These are phyloP conservation scores for Metschnikowia henanensis DNA, from an alignment of 805 yeast genomes.

Conservation along the genomic window DNA sequence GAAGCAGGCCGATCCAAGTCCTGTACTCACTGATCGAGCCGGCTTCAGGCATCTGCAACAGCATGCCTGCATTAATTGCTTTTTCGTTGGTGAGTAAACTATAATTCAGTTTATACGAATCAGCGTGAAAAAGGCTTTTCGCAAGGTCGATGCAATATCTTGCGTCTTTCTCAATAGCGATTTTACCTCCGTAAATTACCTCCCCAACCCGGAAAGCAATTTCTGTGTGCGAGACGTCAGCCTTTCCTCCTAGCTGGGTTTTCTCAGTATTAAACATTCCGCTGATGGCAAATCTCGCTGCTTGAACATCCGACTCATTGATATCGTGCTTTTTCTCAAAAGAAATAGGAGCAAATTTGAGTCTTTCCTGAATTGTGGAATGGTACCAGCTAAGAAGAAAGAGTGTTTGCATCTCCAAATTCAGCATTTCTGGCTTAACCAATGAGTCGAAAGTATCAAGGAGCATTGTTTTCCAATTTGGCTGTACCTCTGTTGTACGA, in stretches of 20 bases:
- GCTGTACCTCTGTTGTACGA: slow-evolving; percentile 59
- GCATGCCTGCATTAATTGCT: slow-evolving; percentile 14
- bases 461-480: slow-evolving; percentile 55
- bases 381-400: slow-evolving; percentile 73
- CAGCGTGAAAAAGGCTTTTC: slow-evolving; percentile 33
- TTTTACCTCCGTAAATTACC: slow-evolving; percentile 68
- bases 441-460: slow-evolving; percentile 32
- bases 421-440: background rate
- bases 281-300: slow-evolving; percentile 47
- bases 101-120: slow-evolving; percentile 43
- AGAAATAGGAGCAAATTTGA: slow-evolving; percentile 62
- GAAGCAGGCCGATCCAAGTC: slow-evolving; percentile 54
- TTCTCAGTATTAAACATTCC: slow-evolving; percentile 30
- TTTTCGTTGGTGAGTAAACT: slow-evolving; percentile 36
- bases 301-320: slow-evolving; percentile 66
- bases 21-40: slow-evolving; percentile 30
- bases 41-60: slow-evolving; percentile 50
- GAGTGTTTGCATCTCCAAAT: slow-evolving; percentile 33
- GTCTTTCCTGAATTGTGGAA: slow-evolving; percentile 56
- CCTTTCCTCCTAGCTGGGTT: slow-evolving; percentile 2
- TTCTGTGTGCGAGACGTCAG: slow-evolving; percentile 52
- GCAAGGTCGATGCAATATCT: slow-evolving; percentile 36
- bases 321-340: slow-evolving; percentile 65
- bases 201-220: slow-evolving; percentile 50
- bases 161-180: slow-evolving; percentile 44